Percentiles rank a stretch among this genome's conserved stretches.
These are phyloP conservation scores for Spironucleus salmonicida DNA, from an alignment of 208 protist species.

Conservation along the genomic window DNA sequence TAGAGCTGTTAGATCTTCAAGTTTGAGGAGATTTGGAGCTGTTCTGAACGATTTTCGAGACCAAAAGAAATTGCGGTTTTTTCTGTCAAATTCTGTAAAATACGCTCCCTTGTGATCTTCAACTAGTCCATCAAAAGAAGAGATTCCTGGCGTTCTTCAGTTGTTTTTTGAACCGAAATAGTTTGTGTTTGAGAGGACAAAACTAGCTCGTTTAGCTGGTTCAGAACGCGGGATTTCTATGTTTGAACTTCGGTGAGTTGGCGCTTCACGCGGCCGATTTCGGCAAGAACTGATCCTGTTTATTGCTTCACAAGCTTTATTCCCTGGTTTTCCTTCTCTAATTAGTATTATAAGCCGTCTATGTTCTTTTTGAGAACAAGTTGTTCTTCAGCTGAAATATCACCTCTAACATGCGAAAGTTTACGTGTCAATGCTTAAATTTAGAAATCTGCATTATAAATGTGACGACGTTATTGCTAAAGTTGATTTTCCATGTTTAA, in stretches of 20 bases:
- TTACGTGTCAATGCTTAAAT: slow-evolving; percentile 14
- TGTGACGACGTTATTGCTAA: slow-evolving; percentile 23
- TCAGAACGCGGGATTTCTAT: neutral
- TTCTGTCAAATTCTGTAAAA: neutral
- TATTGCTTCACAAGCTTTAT: slow-evolving; percentile 23
- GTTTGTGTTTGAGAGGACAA: neutral
- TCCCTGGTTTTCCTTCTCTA: neutral
- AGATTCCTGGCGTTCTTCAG: neutral
- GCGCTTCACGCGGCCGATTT: slow-evolving; percentile 2
- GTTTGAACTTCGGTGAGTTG: neutral
- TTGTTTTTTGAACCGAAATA: neutral
- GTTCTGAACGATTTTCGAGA: neutral
- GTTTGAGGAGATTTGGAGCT: neutral
- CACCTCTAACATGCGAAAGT: neutral
- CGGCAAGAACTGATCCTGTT: slow-evolving; percentile 1
- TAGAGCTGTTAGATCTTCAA: neutral
- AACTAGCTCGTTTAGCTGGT: neutral
- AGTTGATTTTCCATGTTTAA: slow-evolving; percentile 1
- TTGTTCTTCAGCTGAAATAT: slow-evolving; percentile 17
- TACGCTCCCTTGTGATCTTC: slow-evolving; percentile 2
- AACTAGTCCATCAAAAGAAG: neutral
- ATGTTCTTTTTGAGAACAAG: slow-evolving; percentile 17
- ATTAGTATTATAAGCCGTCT: neutral
- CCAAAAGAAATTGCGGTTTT: slow-evolving; percentile 11
- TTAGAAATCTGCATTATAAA: slow-evolving; percentile 28